Conservation (phyloP, 129 eudicot species). For the Heracleum sosnowskyi region DNA sequence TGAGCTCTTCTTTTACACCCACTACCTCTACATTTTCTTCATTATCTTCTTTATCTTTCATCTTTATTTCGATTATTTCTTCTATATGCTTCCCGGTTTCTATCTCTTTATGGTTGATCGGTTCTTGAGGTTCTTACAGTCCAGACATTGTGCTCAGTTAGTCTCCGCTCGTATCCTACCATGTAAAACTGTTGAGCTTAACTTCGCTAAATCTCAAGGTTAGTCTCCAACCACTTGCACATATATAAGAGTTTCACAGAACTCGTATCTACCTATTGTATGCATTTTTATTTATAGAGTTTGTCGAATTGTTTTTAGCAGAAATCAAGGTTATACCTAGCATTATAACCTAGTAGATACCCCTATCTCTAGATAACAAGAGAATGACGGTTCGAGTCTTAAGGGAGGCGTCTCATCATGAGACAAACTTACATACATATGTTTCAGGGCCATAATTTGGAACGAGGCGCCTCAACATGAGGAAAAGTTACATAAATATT, state of each 20-base stretch:
- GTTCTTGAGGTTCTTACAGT: slow-evolving; percentile 2
- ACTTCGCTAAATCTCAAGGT: not conserved
- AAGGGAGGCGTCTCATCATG: slow-evolving; percentile 2
- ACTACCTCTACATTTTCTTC: slow-evolving; percentile 3
- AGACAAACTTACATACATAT: not conserved
- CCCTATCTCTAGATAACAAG: slow-evolving; percentile 10
- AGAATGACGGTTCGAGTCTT: not conserved
- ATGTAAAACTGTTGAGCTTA: slow-evolving; percentile 1
- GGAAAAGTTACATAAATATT: slow-evolving; percentile 9
- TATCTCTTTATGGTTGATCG: slow-evolving; percentile 1
- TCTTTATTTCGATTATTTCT: not conserved
- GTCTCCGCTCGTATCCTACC: not conserved
- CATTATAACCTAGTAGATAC: not conserved
- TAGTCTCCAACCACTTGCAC: not conserved
- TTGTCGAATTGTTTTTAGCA: not conserved
- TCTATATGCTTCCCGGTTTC: not conserved
- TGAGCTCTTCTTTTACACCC: slow-evolving; percentile 2
- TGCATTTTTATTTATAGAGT: not conserved
- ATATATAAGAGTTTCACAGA: not conserved
- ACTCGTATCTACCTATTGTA: not conserved
- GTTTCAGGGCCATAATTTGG: not conserved
- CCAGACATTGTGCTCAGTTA: not conserved
- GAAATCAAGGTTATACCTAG: not conserved
- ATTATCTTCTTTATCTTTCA: not conserved
- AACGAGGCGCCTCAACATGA: slow-evolving; percentile 33